Evolutionary conservation across 352 stramenopile genomes (phyloP), one percentile per base, ranked within the genome.

Genomic region (Plasmopara viticola): DNA sequence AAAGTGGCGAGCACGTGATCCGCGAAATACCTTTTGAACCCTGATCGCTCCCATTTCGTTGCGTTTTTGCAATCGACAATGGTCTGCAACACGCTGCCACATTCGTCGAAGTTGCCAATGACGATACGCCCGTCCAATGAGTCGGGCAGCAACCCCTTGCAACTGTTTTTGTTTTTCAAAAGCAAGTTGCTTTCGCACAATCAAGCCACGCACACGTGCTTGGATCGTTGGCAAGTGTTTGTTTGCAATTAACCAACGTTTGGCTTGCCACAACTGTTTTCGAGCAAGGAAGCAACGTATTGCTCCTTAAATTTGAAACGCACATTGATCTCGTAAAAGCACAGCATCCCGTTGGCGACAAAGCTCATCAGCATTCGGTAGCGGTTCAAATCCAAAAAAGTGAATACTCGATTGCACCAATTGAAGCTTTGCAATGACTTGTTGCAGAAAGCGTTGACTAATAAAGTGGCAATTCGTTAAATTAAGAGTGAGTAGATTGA

Each of bases 331-430:
- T 44, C 87, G 51, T 0, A 79, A 53, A 6, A 76, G 39, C 4
- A 66, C 64, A 2, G 56, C 64, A 34, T 95, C 83, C 6, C 82
- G 76, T 42, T 87, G 61, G 2, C 55, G 56, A 31, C 78, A 86
- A 12, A 95, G 62, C 46, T 91, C 72, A 5, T 77, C 59, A 28
- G 87, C 87, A 47, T 96, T 87, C 7, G 84, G 82, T 4, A 92
- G 64, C 6, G 86, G 84, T 51, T 92, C 75, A 41, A 88, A 93
- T n/a, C 86, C 87, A 39, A 94, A 86, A 54, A 90, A 95, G 12
- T 53, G 71, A n/a, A 56, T 72, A 3, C 84, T 77, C 70, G 78
- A 89, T 49, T 96, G 77, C 28, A 94, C 86, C 44, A 94, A 92
- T 48, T 73, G 73, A 28, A 96, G 78, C 39, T 78, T 74, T 7